Percentiles rank a stretch among this genome's conserved stretches.
These are phyloP conservation scores for Lachnellula hyalina DNA, from an alignment of 2,329 filamentous ascomycete genomes.

Conservation along the genomic window DNA sequence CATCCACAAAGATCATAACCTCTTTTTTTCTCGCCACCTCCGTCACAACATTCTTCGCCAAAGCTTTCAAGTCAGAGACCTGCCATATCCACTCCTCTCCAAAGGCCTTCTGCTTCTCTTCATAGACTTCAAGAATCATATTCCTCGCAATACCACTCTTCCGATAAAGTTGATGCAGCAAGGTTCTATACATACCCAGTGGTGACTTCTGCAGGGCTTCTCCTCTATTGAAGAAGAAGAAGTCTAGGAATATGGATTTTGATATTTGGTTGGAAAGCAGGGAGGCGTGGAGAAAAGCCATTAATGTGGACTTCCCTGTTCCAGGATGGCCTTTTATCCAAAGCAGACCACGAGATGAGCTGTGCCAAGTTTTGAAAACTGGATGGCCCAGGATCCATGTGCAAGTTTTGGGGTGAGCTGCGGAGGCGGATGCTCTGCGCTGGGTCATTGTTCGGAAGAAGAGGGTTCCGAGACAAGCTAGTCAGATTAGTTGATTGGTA, in stretches of 20 bases:
- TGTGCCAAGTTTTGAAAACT: slow-evolving; percentile 23
- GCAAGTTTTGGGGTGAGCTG: slow-evolving; percentile 33
- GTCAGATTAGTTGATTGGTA: neutral
- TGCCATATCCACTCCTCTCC: slow-evolving; percentile 8
- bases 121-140: neutral
- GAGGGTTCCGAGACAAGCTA: slow-evolving; percentile 30
- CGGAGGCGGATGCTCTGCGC: slow-evolving; percentile 26
- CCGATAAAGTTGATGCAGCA: slow-evolving; percentile 41
- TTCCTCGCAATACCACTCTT: slow-evolving; percentile 12
- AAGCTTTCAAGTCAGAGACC: slow-evolving; percentile 1
- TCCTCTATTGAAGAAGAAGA: slow-evolving; percentile 35
- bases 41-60: slow-evolving; percentile 4
- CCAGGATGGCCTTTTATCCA: slow-evolving; percentile 39
- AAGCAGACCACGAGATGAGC: slow-evolving; percentile 21
- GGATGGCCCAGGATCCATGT: slow-evolving; percentile 29
- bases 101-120: neutral
- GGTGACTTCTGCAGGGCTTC: slow-evolving; percentile 38
- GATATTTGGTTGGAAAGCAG: neutral
- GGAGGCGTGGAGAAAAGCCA: slow-evolving; percentile 24
- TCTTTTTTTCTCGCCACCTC: neutral
- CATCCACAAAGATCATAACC: slow-evolving; percentile 20
- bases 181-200: slow-evolving; percentile 43
- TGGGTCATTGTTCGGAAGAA: slow-evolving; percentile 30
- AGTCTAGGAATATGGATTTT: slow-evolving; percentile 25
- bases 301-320: slow-evolving; percentile 36